A percentile compares a stretch with the other conserved stretches of the same genome.
These are phyloP conservation scores for Pseudopithomyces chartarum DNA, from an alignment of 2,329 filamentous ascomycete species.

Conservation along the genomic window DNA sequence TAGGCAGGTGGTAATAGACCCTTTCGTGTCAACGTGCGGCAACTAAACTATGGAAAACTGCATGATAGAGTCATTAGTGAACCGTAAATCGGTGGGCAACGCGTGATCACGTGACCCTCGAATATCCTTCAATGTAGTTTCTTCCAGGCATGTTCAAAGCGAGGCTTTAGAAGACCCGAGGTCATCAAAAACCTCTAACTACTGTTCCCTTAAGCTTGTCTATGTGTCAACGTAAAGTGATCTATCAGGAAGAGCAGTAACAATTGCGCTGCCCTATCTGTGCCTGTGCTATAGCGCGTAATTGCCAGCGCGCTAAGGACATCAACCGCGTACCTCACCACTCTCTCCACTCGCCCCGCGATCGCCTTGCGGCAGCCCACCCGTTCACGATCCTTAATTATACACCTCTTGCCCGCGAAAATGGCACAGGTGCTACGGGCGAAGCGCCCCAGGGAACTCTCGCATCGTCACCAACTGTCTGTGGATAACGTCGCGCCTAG, in stretches of 20 bases:
- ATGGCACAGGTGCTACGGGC: constrained; percentile 38
- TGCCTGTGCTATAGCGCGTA: no score
- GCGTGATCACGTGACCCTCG: background rate
- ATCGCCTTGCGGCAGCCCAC: constrained; percentile 1
- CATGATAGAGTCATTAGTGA: background rate
- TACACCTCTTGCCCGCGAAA: constrained; percentile 3
- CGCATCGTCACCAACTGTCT: constrained; percentile 10
- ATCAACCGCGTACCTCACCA: background rate
- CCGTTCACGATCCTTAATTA: background rate
- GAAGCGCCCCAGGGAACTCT: constrained; percentile 38
- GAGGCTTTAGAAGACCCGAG: no score
- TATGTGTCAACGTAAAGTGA: no score
- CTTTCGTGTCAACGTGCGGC: no score
- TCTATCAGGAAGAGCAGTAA: no score
- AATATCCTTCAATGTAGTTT: background rate
- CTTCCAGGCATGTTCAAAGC: background rate
- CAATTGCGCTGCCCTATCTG: no score
- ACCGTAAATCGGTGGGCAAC: background rate
- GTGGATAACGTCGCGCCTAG: constrained; percentile 19
- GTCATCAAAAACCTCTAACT: no score
- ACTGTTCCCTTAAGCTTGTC: no score
- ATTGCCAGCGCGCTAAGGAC: background rate
- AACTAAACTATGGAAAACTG: no score
- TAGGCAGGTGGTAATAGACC: no score
- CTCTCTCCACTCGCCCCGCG: background rate